phyloP scores from a whole-genome alignment of 257 asterid genomes.

The Scutellaria minor region DNA sequence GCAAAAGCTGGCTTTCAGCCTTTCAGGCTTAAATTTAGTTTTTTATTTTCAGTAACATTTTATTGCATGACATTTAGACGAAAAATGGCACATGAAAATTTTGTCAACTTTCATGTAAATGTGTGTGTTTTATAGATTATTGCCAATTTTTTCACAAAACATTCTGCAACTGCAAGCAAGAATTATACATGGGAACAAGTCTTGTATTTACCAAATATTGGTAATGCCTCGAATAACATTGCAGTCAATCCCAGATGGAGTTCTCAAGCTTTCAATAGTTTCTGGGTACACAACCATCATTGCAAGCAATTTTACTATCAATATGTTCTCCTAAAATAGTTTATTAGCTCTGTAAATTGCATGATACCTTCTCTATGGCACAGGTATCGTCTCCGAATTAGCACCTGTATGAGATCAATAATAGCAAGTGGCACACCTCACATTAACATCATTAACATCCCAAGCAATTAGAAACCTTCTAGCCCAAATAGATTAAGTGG shows the following conservation, averaged over 20 bases:
- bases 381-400: slow-evolving; percentile 51
- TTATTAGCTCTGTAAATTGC: slow-evolving; percentile 46
- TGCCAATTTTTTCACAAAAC: no score
- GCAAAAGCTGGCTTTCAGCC: no score
- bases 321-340: slow-evolving; percentile 22
- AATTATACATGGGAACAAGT: neutral
- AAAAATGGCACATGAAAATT: no score
- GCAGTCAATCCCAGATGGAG: slow-evolving; percentile 28
- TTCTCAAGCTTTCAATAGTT: slow-evolving; percentile 17
- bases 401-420: slow-evolving; percentile 87
- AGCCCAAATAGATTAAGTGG: slow-evolving; percentile 80
- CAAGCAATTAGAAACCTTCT: slow-evolving; percentile 79
- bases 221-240: slow-evolving; percentile 26
- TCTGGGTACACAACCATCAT: slow-evolving; percentile 30
- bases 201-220: neutral
- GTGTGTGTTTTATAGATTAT: no score
- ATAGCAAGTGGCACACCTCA: slow-evolving; percentile 60
- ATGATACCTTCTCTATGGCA: slow-evolving; percentile 56
- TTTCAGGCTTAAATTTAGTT: no score
- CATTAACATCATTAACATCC: slow-evolving; percentile 57
- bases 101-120: no score
- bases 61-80: no score
- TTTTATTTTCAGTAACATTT: no score
- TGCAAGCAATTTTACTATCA: slow-evolving; percentile 35
- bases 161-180: no score